These are phyloP conservation scores for Sphaerobolus stellatus DNA, from an alignment of 1,284 basidiomycete genomes.

Conservation along the genomic window DNA sequence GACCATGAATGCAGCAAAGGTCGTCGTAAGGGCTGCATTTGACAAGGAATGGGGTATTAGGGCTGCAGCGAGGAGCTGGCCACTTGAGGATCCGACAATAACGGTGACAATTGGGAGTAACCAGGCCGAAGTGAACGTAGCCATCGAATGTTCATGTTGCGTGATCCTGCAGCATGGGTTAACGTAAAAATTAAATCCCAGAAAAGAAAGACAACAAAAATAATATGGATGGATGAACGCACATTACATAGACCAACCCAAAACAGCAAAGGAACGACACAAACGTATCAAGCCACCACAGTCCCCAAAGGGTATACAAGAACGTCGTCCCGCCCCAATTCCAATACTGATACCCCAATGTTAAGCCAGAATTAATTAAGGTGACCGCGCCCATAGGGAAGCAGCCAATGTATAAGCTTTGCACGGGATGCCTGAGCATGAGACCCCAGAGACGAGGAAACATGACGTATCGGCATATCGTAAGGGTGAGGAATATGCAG, in stretches of 20 bases:
- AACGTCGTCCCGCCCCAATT: constrained; percentile 55
- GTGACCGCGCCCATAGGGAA: constrained; percentile 74
- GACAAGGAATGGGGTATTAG: constrained; percentile 38
- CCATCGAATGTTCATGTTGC: constrained; percentile 48
- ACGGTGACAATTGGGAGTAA: constrained; percentile 63
- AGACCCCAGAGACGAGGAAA: constrained; percentile 57
- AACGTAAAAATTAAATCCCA: no score
- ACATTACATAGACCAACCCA: constrained; percentile 68
- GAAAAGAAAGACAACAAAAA: no score
- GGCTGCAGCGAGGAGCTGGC: constrained; percentile 50
- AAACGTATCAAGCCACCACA: constrained; percentile 74
- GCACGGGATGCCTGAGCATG: constrained; percentile 59
- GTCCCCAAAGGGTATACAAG: constrained; percentile 58
- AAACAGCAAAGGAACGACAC: constrained; percentile 61
- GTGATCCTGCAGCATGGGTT: no score
- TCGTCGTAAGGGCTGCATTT: constrained; percentile 50
- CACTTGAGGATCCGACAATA: constrained; percentile 59
- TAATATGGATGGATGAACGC: no score
- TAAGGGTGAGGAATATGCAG: constrained; percentile 49
- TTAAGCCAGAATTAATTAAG: constrained; percentile 42
- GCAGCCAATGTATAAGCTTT: constrained; percentile 67
- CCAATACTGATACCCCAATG: constrained; percentile 28
- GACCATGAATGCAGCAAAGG: constrained; percentile 54
- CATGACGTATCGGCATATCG: constrained; percentile 51
- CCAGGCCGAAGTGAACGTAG: constrained; percentile 51